These are phyloP conservation scores for Suhomyces xylopsoci DNA, from an alignment of 805 yeast species.

Conservation along the genomic window DNA sequence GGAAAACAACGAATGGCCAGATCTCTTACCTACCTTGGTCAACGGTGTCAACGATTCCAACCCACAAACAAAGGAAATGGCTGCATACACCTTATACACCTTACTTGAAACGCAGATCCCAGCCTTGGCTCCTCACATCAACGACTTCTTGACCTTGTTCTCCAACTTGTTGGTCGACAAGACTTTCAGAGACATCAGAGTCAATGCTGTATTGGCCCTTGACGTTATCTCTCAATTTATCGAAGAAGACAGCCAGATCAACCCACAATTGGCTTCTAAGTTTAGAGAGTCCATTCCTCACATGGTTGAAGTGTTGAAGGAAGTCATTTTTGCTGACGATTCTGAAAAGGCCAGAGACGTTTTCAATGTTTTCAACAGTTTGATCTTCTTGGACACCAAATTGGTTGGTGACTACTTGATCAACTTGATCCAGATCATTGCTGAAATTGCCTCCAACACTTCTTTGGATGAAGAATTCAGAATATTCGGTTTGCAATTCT, in stretches of 20 bases:
- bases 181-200: constrained; percentile 67
- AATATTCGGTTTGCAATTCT: constrained; percentile 77
- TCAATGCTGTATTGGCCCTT: constrained; percentile 77
- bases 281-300: constrained; percentile 71
- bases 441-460: constrained; percentile 68
- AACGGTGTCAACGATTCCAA: constrained; percentile 48
- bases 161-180: constrained; percentile 61
- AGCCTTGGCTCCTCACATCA: constrained; percentile 53
- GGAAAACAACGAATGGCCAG: constrained; percentile 64
- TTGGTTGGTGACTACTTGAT: constrained; percentile 73
- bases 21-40: constrained; percentile 68
- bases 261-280: constrained; percentile 42
- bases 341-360: constrained; percentile 66
- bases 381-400: constrained; percentile 72
- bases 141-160: constrained; percentile 70
- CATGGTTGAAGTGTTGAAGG: constrained; percentile 78
- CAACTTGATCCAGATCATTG: constrained; percentile 66
- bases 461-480: constrained; percentile 76
- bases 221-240: constrained; percentile 65
- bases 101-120: constrained; percentile 70
- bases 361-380: constrained; percentile 80
- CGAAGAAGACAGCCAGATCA: constrained; percentile 55
- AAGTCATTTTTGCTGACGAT: constrained; percentile 69
- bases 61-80: constrained; percentile 70
- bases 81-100: constrained; percentile 74